Evolutionary conservation across 331 rosid genomes (phyloP).

Genomic region (Stylosanthes scabra): DNA sequence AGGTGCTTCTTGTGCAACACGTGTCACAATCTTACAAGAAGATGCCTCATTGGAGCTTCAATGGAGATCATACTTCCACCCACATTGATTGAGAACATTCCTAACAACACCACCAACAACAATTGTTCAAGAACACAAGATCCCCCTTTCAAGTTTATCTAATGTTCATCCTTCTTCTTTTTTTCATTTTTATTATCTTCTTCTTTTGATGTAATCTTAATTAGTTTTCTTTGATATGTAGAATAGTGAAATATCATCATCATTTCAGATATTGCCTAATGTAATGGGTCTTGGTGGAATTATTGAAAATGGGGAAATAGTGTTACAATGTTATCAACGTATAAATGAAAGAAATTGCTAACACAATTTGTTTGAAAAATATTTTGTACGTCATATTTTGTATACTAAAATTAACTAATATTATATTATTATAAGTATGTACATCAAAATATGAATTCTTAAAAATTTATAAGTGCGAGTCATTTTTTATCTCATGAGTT

Average conservation of each 20-base stretch:
- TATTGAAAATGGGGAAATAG: not conserved
- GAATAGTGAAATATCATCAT: not conserved
- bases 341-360: not conserved
- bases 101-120: constrained; percentile 17
- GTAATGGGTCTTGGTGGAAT: not conserved
- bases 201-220: not conserved
- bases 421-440: too few species aligned
- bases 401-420: too few species aligned
- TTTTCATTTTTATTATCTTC: too few species aligned
- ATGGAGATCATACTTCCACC: constrained; percentile 52
- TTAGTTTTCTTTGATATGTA: not conserved
- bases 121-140: constrained; percentile 38
- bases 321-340: not conserved
- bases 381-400: too few species aligned
- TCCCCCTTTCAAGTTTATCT: constrained; percentile 39
- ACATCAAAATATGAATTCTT: too few species aligned
- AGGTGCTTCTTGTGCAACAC: constrained; percentile 71
- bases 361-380: not conserved
- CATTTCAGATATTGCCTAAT: not conserved
- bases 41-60: constrained; percentile 65
- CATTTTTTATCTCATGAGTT: too few species aligned
- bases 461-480: too few species aligned
- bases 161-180: not conserved
- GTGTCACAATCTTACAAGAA: constrained; percentile 66
- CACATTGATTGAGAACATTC: constrained; percentile 28